Base-by-base conservation (phyloP, 306 rosid genomes). In the Astragalus membranaceus region DNA sequence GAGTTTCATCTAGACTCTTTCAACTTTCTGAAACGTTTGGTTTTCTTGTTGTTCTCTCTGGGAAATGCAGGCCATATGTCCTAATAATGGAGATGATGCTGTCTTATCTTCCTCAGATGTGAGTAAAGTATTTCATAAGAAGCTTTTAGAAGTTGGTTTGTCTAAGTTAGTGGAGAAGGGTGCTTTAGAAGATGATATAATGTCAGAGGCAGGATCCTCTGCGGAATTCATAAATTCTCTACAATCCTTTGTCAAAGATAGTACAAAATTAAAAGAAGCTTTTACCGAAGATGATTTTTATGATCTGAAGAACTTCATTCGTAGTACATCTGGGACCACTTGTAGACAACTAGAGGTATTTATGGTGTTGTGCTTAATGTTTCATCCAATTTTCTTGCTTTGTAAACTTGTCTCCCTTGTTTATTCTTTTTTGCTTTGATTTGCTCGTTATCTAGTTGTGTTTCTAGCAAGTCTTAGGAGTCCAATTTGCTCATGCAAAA, bases 311-410 rank as follows among this genome's bases (percentile, higher is more conserved):
- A 83, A 79, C 7, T 74, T 90, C 67, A 78, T 84, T 78, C 86
- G 77, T 50, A 83, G 74, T 61, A 81, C 90, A 78, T 77, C 85
- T 42, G 89, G 97, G 20, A 78, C 85, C 51, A 93, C 96, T 64
- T 79, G 67, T 15, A 81, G 73, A 76, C 98, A 93, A 54, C 86
- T 93, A 23, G 84, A 93, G 97, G 98, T 93, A 88, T 72, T 52
- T 62, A 48, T 50, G 32, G 61, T 48, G 60, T 67, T 43, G 76
- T 32, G 41, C 72, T 46, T 30, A 23, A 64, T 32, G 39, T 66
- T 52, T 39, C 23, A 23, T 49, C n/a, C 32, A 36, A 8, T 16
- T 35, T 20, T 73, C 10, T 9, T 52, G 17, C 39, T 59, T 37
- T 7, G 12, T 14, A 20, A 17, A 15, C 64, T 55, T 70, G 20